phyloP scores from a whole-genome alignment of 805 yeast genomes.

The Yamadazyma takamatsuzukensis region DNA sequence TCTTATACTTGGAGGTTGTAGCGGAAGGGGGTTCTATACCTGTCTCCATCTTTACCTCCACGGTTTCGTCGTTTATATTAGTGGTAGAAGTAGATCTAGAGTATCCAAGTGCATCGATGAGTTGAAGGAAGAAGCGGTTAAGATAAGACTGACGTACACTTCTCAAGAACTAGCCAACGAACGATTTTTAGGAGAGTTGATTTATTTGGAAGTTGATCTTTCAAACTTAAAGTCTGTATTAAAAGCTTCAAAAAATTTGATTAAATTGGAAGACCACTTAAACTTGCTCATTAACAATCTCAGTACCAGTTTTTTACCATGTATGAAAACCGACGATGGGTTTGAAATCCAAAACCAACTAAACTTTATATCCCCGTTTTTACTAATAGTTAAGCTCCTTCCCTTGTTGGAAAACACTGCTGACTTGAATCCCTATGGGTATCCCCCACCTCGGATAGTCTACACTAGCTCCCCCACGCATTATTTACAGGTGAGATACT shows the following conservation, averaged over 20 bases:
- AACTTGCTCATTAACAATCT: conserved; percentile 74
- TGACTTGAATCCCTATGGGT: conserved; percentile 19
- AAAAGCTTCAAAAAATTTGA: conserved; percentile 45
- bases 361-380: conserved; percentile 71
- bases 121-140: conserved; percentile 51
- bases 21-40: conserved; percentile 78
- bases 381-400: conserved; percentile 46
- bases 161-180: conserved; percentile 15
- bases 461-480: conserved; percentile 68
- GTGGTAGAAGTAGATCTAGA: conserved; percentile 60
- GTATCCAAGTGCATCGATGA: conserved; percentile 56
- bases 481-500: conserved; percentile 45
- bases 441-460: conserved; percentile 53
- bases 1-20: conserved; percentile 75
- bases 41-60: conserved; percentile 73
- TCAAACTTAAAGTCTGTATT: conserved; percentile 29
- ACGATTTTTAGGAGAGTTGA: conserved; percentile 32
- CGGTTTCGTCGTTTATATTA: conserved; percentile 72
- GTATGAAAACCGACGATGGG: conserved; percentile 56
- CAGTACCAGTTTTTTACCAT: conserved; percentile 78
- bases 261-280: conserved; percentile 44
- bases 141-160: conserved; percentile 18
- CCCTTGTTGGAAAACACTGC: conserved; percentile 46
- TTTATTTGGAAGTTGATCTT: conserved; percentile 36
- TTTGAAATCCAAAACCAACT: conserved; percentile 81